Conservation (phyloP, 106 monocot species). For the Platanthera zijinensis region DNA sequence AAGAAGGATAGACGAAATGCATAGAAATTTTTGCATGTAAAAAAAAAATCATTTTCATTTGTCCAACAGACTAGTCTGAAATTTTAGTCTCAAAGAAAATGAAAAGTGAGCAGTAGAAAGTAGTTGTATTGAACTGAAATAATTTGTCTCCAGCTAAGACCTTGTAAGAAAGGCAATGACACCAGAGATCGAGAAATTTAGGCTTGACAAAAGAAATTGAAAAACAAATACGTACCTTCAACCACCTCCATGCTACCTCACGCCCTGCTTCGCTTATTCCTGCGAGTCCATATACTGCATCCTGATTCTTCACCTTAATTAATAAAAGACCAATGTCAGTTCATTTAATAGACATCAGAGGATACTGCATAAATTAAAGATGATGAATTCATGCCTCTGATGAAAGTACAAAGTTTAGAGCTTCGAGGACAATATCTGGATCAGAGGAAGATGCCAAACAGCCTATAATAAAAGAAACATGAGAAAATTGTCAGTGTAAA, state of each 20-base stretch:
- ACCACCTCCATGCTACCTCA: constrained; percentile 83
- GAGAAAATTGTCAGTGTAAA: constrained; percentile 1
- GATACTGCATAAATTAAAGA: not conserved
- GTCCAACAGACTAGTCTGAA: too few species aligned
- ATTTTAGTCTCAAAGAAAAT: not conserved
- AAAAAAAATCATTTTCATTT: too few species aligned
- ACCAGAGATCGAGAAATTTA: not conserved
- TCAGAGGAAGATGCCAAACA: constrained; percentile 57
- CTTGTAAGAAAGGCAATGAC: not conserved
- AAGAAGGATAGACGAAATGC: too few species aligned
- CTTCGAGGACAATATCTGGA: constrained; percentile 61
- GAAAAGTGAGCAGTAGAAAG: not conserved
- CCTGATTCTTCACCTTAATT: constrained; percentile 77
- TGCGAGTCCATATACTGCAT: constrained; percentile 50
- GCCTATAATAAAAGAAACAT: constrained; percentile 25
- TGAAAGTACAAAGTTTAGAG: constrained; percentile 60
- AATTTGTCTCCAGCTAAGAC: not conserved
- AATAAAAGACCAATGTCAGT: not conserved
- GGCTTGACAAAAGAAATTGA: not conserved
- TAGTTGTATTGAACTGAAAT: not conserved
- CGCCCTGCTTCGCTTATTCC: constrained; percentile 59
- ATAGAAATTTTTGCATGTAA: too few species aligned
- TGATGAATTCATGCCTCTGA: constrained; percentile 39
- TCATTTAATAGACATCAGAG: not conserved
- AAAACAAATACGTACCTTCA: constrained; percentile 48